Percentiles rank a stretch among this genome's conserved stretches.
Evolutionary conservation across 768 basidiomycete species (phyloP).

Genomic region (Pisolithus albus): DNA sequence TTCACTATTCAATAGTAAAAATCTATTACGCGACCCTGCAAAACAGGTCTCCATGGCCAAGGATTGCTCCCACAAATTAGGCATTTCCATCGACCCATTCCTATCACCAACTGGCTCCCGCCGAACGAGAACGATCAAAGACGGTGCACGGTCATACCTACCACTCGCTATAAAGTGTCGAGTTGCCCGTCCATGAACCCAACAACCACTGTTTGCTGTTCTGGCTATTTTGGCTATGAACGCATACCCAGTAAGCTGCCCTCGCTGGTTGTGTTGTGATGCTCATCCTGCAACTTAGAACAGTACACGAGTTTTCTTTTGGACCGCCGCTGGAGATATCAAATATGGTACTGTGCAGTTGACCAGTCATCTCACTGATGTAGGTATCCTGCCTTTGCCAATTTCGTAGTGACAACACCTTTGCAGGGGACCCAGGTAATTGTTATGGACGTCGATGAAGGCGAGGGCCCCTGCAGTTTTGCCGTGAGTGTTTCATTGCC

Average conservation of each 20-base stretch:
- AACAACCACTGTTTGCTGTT: slow-evolving; percentile 10
- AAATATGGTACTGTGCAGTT: slow-evolving; percentile 55
- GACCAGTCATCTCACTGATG: slow-evolving; percentile 51
- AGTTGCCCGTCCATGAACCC: slow-evolving; percentile 11
- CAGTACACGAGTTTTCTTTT: slow-evolving; percentile 66
- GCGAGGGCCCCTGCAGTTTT: slow-evolving; percentile 40
- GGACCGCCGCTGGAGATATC: slow-evolving; percentile 46
- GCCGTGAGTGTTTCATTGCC: slow-evolving; percentile 41
- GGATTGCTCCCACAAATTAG: slow-evolving; percentile 24
- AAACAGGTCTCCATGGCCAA: background rate
- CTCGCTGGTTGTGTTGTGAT: slow-evolving; percentile 2
- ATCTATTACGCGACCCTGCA: slow-evolving; percentile 27
- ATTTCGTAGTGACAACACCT: slow-evolving; percentile 6
- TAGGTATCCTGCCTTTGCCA: slow-evolving; percentile 24
- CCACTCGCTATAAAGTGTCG: slow-evolving; percentile 17
- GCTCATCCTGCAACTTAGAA: slow-evolving; percentile 35
- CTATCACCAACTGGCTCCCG: slow-evolving; percentile 28
- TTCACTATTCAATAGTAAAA: slow-evolving; percentile 19
- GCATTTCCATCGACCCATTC: slow-evolving; percentile 18
- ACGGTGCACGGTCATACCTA: slow-evolving; percentile 5
- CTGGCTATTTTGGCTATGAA: slow-evolving; percentile 71
- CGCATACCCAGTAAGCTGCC: slow-evolving; percentile 48
- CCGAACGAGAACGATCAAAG: slow-evolving; percentile 13
- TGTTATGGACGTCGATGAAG: slow-evolving; percentile 42
- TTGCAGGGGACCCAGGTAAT: slow-evolving; percentile 58